Evolutionary conservation across 2,329 filamentous ascomycete genomes (phyloP).

Genomic region (Zymoseptoria crescenta): DNA sequence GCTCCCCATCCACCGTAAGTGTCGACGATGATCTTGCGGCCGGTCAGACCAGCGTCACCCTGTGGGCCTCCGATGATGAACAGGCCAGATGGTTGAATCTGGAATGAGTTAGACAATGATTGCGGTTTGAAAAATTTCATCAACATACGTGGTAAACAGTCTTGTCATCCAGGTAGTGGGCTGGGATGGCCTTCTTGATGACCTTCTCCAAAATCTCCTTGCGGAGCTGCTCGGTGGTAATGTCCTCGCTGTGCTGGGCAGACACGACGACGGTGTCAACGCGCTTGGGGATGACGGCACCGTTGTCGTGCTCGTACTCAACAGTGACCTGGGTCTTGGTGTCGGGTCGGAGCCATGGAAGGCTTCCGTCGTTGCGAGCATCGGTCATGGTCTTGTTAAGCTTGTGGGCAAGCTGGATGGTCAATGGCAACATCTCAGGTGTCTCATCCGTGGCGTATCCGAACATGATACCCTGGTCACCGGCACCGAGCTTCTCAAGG

Average conservation of each 20-base stretch:
- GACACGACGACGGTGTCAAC: slow-evolving; percentile 97
- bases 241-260: slow-evolving; percentile 83
- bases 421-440: slow-evolving; percentile 91
- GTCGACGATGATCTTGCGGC: slow-evolving; percentile 99
- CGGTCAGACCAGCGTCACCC: slow-evolving; percentile 96
- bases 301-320: slow-evolving; percentile 95
- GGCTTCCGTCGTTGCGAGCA: slow-evolving; percentile 75
- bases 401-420: slow-evolving; percentile 89
- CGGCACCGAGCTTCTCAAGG: slow-evolving; percentile 93
- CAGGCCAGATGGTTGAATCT: slow-evolving; percentile 92
- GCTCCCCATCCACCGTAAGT: slow-evolving; percentile 99
- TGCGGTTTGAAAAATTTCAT: background rate
- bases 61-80: slow-evolving; percentile 99
- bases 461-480: slow-evolving; percentile 99
- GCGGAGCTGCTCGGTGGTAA: slow-evolving; percentile 84
- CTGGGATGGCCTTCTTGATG: slow-evolving; percentile 88
- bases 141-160: slow-evolving; percentile 84
- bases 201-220: slow-evolving; percentile 97
- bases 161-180: slow-evolving; percentile 82
- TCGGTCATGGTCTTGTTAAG: slow-evolving; percentile 91
- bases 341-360: slow-evolving; percentile 94
- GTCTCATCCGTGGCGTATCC: slow-evolving; percentile 99
- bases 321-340: slow-evolving; percentile 99
- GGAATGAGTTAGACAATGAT: slow-evolving; percentile 5
- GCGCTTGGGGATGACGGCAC: slow-evolving; percentile 82